A percentile compares a stretch with the other conserved stretches of the same genome.
phyloP scores from a whole-genome alignment of 257 asterid species.

The Cinchona pubescens region DNA sequence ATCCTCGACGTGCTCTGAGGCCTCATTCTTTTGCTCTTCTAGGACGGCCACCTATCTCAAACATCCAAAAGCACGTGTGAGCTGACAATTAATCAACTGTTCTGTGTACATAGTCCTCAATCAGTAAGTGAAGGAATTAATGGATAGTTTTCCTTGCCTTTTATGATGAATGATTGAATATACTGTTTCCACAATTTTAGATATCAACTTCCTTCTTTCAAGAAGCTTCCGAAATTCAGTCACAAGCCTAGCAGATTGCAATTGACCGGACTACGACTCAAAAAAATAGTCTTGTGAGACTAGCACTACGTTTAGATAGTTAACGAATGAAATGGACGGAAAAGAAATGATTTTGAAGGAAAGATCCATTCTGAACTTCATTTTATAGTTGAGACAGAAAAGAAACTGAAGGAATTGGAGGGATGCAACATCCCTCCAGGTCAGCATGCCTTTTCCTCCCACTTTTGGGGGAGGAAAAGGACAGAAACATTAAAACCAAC shows the following conservation, averaged over 20 bases:
- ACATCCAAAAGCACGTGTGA: slow-evolving; percentile 15
- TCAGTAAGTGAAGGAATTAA: neutral
- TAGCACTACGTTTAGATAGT: too few relatives aligned
- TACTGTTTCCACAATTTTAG: neutral
- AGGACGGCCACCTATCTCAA: slow-evolving; percentile 57
- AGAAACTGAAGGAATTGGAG: too few relatives aligned
- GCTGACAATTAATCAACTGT: slow-evolving; percentile 2
- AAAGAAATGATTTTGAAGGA: too few relatives aligned
- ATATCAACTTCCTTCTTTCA: neutral
- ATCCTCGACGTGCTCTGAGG: slow-evolving; percentile 62
- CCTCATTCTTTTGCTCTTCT: slow-evolving; percentile 77
- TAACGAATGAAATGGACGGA: too few relatives aligned
- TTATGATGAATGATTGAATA: neutral
- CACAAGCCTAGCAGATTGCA: neutral
- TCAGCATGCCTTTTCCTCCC: too few relatives aligned
- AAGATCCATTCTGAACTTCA: too few relatives aligned
- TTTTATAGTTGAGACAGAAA: too few relatives aligned
- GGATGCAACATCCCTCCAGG: too few relatives aligned
- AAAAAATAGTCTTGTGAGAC: too few relatives aligned
- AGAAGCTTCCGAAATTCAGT: neutral
- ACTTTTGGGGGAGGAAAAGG: too few relatives aligned
- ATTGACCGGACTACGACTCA: neutral
- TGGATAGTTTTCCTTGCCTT: neutral
- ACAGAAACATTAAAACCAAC: too few relatives aligned
- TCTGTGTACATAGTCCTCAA: neutral